These are phyloP conservation scores for Fraxinus baroniana DNA, from an alignment of 305 asterid genomes.

Conservation along the genomic window DNA sequence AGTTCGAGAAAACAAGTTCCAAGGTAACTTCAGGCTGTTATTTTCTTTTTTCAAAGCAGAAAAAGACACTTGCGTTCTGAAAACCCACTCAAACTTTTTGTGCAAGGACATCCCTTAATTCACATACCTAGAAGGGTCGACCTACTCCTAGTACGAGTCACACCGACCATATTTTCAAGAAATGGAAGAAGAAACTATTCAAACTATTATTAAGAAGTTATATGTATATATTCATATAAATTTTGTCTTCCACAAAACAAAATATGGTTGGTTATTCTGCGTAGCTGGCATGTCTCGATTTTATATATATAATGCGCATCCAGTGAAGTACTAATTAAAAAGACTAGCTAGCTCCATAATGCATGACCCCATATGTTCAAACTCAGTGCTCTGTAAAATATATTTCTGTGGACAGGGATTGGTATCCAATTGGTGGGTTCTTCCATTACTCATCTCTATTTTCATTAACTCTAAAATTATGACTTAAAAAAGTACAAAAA, in stretches of 20 bases:
- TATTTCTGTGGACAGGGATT: slow-evolving; percentile 7
- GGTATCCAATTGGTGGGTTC: slow-evolving; percentile 15
- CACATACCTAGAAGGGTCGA: not conserved
- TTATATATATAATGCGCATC: not conserved
- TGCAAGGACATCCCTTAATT: no score
- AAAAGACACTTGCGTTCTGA: no score
- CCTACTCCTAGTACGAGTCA: not conserved
- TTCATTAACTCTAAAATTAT: not conserved
- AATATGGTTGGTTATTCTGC: not conserved
- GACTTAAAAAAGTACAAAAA: not conserved
- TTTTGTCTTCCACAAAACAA: not conserved
- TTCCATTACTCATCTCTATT: slow-evolving; percentile 6
- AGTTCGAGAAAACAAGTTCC: no score
- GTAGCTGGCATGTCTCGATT: not conserved
- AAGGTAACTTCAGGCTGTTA: no score
- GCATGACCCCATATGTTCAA: slow-evolving; percentile 8
- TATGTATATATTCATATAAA: no score
- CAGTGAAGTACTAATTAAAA: not conserved
- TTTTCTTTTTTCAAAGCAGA: no score
- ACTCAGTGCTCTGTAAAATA: slow-evolving; percentile 10
- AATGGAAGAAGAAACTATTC: not conserved
- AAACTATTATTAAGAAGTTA: not conserved
- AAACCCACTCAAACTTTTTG: no score
- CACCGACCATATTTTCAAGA: not conserved
- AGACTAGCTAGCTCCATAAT: not conserved